phyloP scores from a whole-genome alignment of 2,329 filamentous ascomycete species.

The Nemania abortiva region DNA sequence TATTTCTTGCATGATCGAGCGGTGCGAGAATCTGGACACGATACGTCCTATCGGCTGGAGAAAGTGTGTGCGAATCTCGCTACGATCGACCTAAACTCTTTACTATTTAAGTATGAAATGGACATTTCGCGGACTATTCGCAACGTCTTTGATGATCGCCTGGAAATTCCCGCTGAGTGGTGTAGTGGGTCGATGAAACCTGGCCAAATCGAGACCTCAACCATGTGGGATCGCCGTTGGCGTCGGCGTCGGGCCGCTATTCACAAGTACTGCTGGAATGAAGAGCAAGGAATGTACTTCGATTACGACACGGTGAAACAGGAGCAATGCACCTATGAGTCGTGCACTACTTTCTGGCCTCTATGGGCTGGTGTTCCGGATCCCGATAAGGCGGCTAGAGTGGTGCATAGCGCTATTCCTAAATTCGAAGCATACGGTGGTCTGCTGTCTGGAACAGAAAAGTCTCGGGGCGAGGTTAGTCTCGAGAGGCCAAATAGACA shows the following conservation, averaged over 20 bases:
- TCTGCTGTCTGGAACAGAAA: conserved; percentile 87
- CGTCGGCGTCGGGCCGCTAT: conserved; percentile 86
- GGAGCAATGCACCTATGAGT: conserved; percentile 86
- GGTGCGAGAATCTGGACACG: conserved; percentile 95
- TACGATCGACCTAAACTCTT: conserved; percentile 93
- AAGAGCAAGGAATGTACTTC: conserved; percentile 94
- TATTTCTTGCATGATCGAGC: conserved; percentile 98
- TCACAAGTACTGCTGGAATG: conserved; percentile 94
- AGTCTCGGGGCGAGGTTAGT: conserved; percentile 84
- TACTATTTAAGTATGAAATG: conserved; percentile 96
- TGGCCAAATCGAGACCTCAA: conserved; percentile 82
- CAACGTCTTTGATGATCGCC: conserved; percentile 82
- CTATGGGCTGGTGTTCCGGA: conserved; percentile 94
- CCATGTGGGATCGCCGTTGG: conserved; percentile 89
- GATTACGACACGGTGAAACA: conserved; percentile 92
- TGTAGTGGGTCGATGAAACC: conserved; percentile 75
- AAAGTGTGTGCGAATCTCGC: conserved; percentile 87
- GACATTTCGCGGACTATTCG: conserved; percentile 92
- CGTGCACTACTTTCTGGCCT: conserved; percentile 94
- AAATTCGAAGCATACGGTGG: conserved; percentile 90
- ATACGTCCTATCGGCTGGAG: conserved; percentile 94
- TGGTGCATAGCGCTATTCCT: conserved; percentile 85
- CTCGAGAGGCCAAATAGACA: conserved; percentile 91
- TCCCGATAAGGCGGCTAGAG: conserved; percentile 84
- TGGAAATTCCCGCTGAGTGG: conserved; percentile 86